Percentiles rank a stretch among this genome's conserved stretches.
Conservation (phyloP, 2,329 filamentous ascomycete species). For the Calonectria leucothoes region DNA sequence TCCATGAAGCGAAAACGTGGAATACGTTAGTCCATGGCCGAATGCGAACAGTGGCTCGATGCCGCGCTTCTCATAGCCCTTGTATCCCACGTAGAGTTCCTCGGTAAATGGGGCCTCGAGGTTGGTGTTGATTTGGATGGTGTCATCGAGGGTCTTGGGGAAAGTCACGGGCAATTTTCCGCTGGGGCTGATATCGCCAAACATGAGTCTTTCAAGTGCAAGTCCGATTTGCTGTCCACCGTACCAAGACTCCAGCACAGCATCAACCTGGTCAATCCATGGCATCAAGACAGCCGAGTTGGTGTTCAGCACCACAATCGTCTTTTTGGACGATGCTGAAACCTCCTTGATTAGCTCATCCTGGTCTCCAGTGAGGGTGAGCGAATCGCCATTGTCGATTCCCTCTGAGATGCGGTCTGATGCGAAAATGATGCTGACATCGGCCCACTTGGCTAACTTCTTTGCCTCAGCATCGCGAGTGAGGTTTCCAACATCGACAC, state of each 20-base stretch:
- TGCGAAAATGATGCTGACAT: background rate
- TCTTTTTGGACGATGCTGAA: background rate
- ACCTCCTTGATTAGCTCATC: background rate
- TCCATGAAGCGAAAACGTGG: background rate
- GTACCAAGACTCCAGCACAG: background rate
- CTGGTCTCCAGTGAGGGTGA: background rate
- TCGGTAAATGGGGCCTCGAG: background rate
- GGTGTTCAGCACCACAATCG: background rate
- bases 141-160: background rate
- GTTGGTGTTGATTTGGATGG: background rate
- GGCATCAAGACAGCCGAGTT: background rate
- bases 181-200: background rate
- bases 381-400: background rate
- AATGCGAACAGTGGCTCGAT: background rate
- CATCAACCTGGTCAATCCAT: background rate
- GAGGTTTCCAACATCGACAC: background rate
- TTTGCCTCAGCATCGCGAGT: background rate
- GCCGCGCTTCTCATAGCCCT: background rate
- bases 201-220: background rate
- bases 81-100: background rate
- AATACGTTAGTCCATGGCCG: background rate
- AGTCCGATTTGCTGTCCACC: background rate
- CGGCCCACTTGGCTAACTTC: background rate
- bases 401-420: background rate
- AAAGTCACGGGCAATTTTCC: background rate